Evolutionary conservation across 495 filamentous ascomycete species (phyloP).

Genomic region (Hyaloscypha bicolor): DNA sequence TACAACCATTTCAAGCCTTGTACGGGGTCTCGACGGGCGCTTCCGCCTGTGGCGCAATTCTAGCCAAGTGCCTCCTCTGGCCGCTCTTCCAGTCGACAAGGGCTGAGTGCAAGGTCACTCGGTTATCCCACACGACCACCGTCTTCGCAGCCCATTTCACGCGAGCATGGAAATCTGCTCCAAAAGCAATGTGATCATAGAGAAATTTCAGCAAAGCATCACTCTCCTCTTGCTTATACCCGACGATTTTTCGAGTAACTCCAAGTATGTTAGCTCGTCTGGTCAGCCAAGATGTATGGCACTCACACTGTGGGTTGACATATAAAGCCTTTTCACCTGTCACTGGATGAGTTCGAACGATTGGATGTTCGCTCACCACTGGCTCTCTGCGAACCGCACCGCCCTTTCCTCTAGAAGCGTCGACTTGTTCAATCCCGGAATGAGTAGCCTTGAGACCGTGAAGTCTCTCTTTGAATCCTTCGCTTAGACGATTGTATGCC

Average conservation of each 20-base stretch:
- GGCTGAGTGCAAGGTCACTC: constrained; percentile 78
- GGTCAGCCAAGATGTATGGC: constrained; percentile 10
- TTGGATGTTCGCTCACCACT: constrained; percentile 68
- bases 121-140: constrained; percentile 90
- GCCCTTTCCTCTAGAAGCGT: constrained; percentile 53
- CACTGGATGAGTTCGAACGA: constrained; percentile 78
- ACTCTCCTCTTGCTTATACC: constrained; percentile 69
- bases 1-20: constrained; percentile 33
- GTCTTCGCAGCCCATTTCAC: constrained; percentile 80
- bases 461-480: constrained; percentile 68
- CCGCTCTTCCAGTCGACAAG: constrained; percentile 79
- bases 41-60: constrained; percentile 87
- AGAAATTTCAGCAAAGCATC: constrained; percentile 78
- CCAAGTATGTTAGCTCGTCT: constrained; percentile 54
- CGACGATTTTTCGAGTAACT: constrained; percentile 51
- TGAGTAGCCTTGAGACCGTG: constrained; percentile 79
- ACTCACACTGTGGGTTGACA: constrained; percentile 84
- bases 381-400: constrained; percentile 72
- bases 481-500: constrained; percentile 77
- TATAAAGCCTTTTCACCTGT: constrained; percentile 87
- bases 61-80: constrained; percentile 75
- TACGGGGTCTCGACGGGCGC: constrained; percentile 69
- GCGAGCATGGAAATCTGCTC: constrained; percentile 86
- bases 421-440: constrained; percentile 72
- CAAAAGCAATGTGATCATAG: constrained; percentile 80